Evolutionary conservation across 129 eudicot genomes (phyloP).

Genomic region (Helianthus tuberosus): DNA sequence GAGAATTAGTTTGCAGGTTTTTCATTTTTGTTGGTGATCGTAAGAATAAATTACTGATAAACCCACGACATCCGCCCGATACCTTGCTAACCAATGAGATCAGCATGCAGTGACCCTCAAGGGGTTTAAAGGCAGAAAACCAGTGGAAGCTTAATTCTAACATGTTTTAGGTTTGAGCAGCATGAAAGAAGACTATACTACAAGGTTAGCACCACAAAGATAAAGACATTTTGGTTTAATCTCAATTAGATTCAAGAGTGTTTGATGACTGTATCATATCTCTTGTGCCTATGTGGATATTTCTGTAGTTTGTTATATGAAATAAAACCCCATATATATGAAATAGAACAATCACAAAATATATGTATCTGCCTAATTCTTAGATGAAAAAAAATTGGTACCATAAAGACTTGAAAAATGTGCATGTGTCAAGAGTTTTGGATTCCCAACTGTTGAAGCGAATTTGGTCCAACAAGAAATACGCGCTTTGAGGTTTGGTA

Average conservation of each 20-base stretch:
- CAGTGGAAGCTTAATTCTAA: too few species aligned
- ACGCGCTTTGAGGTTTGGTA: slow-evolving; percentile 62
- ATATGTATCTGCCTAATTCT: slow-evolving; percentile 17
- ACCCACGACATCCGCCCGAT: too few species aligned
- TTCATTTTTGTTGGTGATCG: too few species aligned
- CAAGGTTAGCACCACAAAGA: slow-evolving; percentile 54
- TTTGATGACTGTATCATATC: slow-evolving; percentile 68
- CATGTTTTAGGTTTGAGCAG: slow-evolving; percentile 14
- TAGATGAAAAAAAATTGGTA: not conserved
- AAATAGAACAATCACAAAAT: slow-evolving; percentile 6
- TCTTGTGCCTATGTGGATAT: slow-evolving; percentile 29
- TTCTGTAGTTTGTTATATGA: not conserved
- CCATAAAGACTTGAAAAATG: not conserved
- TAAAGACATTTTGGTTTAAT: slow-evolving; percentile 62
- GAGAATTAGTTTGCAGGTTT: slow-evolving; percentile 55
- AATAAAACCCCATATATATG: not conserved
- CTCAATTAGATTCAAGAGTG: slow-evolving; percentile 79
- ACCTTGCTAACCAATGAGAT: too few species aligned
- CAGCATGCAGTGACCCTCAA: too few species aligned
- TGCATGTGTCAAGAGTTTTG: slow-evolving; percentile 13
- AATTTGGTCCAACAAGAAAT: slow-evolving; percentile 79
- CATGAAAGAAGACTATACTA: slow-evolving; percentile 67
- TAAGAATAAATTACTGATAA: too few species aligned
- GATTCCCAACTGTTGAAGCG: slow-evolving; percentile 67
- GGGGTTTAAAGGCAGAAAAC: too few species aligned